Conservation (phyloP, 331 rosid species). For the Prunus yedoensis region DNA sequence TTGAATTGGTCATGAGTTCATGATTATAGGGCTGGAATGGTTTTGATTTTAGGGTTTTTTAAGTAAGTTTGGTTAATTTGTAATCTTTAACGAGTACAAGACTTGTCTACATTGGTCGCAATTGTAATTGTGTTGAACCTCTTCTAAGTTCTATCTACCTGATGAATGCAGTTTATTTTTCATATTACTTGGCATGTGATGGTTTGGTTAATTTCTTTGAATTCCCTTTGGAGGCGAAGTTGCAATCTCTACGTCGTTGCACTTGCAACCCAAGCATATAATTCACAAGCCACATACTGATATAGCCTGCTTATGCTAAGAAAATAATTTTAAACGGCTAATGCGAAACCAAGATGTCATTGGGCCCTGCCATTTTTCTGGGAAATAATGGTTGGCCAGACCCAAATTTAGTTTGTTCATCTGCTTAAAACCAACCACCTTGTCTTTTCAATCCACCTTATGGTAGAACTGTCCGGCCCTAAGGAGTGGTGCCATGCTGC, state of each 20-base stretch:
- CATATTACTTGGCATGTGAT: not conserved
- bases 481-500: too few species aligned
- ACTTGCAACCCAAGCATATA: not conserved
- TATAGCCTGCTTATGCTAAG: too few species aligned
- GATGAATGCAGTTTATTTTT: not conserved
- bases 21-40: not conserved
- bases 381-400: not conserved
- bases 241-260: not conserved
- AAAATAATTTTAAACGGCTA: too few species aligned
- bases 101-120: not conserved
- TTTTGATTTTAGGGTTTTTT: conserved; percentile 3
- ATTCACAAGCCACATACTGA: too few species aligned
- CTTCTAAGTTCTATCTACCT: not conserved
- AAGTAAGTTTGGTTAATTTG: not conserved
- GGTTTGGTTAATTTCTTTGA: not conserved
- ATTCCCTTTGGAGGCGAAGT: not conserved
- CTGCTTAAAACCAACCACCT: not conserved
- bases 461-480: too few species aligned
- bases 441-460: too few species aligned
- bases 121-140: conserved; percentile 4
- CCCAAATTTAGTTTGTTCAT: not conserved
- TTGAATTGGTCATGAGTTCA: not conserved
- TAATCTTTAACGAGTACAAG: not conserved
- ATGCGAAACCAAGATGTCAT: too few species aligned
- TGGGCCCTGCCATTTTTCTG: not conserved